Evolutionary conservation across 2,329 filamentous ascomycete species (phyloP).

Genomic region (Colletotrichum sp.): DNA sequence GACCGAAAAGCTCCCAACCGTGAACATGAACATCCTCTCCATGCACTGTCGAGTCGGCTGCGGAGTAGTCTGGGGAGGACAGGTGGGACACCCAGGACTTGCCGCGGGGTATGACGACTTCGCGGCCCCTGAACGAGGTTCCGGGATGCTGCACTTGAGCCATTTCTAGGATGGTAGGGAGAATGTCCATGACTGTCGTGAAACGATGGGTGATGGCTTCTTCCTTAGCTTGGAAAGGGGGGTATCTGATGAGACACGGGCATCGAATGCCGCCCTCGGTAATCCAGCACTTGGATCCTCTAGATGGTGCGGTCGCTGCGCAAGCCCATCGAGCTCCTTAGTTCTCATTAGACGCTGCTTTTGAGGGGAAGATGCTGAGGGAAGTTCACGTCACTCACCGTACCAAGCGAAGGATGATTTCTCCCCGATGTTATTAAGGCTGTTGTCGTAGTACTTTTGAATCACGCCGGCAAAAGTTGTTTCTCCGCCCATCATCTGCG

Average conservation of each 20-base stretch:
- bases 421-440: conserved; percentile 55
- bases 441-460: conserved; percentile 60
- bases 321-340: conserved; percentile 48
- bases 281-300: not conserved
- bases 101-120: conserved; percentile 57
- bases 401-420: conserved; percentile 56
- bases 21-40: conserved; percentile 54
- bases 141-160: conserved; percentile 46
- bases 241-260: conserved; percentile 46
- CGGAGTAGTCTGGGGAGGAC: conserved; percentile 21
- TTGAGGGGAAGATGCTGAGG: not conserved
- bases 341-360: not conserved
- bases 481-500: conserved; percentile 3
- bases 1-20: conserved; percentile 62
- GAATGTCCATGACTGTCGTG: conserved; percentile 56
- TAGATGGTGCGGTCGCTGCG: conserved; percentile 35
- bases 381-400: conserved; percentile 30
- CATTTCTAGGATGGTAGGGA: conserved; percentile 52
- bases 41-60: conserved; percentile 38
- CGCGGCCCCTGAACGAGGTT: conserved; percentile 44
- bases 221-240: conserved; percentile 6
- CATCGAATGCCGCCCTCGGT: not conserved
- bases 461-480: conserved; percentile 35
- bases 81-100: conserved; percentile 49
- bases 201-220: conserved; percentile 48